phyloP scores from a whole-genome alignment of 148 eudicot genomes.

The Spergularia marina region DNA sequence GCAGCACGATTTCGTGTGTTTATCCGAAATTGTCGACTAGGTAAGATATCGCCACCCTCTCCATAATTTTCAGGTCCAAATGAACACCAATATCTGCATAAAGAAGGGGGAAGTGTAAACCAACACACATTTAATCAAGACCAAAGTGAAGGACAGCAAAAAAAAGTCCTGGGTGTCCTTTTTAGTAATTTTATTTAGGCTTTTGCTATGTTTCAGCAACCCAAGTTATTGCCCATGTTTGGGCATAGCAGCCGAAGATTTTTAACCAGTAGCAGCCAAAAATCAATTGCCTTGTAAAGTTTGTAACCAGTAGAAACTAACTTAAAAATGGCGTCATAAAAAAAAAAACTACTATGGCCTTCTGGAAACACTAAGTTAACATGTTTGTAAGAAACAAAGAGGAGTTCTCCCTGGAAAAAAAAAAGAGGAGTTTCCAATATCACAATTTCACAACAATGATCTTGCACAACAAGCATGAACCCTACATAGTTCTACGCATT shows the following conservation, averaged over 20 bases:
- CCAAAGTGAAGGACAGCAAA: neutral
- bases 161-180: neutral
- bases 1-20: constrained; percentile 98
- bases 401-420: neutral
- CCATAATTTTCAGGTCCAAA: constrained; percentile 99
- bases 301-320: neutral
- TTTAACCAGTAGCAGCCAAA: no score
- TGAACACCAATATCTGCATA: constrained; percentile 95
- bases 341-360: neutral
- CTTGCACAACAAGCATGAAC: neutral
- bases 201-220: no score
- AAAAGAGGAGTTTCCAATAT: neutral
- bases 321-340: neutral
- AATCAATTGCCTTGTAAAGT: no score
- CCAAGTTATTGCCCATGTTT: no score
- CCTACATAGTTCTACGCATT: no score
- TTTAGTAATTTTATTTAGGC: no score
- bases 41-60: constrained; percentile 89
- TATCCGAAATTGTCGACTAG: constrained; percentile 81
- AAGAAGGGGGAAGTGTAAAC: neutral
- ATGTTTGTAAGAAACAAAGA: neutral
- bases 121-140: neutral
- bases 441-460: neutral
- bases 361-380: neutral
- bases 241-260: no score